Evolutionary conservation across 148 eudicot species (phyloP).

Genomic region (Spergularia bocconei): DNA sequence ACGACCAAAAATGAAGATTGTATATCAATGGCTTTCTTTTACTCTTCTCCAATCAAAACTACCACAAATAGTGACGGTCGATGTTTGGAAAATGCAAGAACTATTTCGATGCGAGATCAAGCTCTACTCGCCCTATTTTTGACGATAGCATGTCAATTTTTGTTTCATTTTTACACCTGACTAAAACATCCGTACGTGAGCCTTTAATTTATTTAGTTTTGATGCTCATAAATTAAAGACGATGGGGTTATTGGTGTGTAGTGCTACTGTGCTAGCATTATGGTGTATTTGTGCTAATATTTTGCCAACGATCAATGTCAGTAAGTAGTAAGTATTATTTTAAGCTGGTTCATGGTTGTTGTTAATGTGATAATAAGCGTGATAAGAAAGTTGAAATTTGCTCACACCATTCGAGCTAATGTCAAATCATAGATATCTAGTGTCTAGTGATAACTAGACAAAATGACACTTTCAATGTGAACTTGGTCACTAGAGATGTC

Average conservation of each 20-base stretch:
- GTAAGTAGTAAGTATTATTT: no score
- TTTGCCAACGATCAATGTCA: neutral
- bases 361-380: no score
- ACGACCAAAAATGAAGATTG: conserved; percentile 32
- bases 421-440: no score
- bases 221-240: neutral
- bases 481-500: no score
- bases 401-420: no score
- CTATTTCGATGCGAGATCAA: conserved; percentile 57
- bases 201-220: neutral
- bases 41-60: conserved; percentile 30
- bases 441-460: no score
- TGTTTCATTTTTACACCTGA: conserved; percentile 28
- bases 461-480: no score
- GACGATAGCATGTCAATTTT: conserved; percentile 47
- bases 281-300: neutral
- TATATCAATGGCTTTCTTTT: conserved; percentile 66
- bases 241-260: neutral
- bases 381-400: no score
- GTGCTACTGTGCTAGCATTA: neutral
- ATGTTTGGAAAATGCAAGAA: conserved; percentile 23
- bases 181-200: neutral
- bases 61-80: neutral
- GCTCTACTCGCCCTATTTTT: conserved; percentile 45
- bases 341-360: no score